Base-by-base conservation (phyloP, 192 early-diverging fungal genomes). In the Mortierella alpina region DNA sequence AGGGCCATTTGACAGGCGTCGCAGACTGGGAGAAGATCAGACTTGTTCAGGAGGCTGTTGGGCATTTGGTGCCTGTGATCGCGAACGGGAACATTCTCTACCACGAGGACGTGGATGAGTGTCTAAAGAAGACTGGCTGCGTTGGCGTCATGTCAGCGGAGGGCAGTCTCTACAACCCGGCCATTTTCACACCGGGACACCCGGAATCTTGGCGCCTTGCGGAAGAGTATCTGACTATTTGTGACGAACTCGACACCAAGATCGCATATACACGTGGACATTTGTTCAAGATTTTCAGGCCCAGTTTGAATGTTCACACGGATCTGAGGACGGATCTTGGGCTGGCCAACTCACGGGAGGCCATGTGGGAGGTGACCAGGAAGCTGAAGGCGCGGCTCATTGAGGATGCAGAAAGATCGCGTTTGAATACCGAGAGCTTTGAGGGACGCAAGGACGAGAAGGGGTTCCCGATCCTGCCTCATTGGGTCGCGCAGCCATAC, bases 21-120 rank as follows among this genome's bases (percentile, higher is more conserved):
- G 97, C 96, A 5, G 96, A 99, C 82, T 99, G 97, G 98, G 89
- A 93, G 54, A 92, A 97, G 74, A 98, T 99, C 77, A 86, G 86
- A 58, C 77, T 84, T 8, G 95, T 99, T 15, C 96, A 92, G 68
- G 90, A 94, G 39, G 93, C 92, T 8, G 89, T 96, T 10, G 85
- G 70, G 11, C 76, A 79, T 20, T 17, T 71, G 15, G 76, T 99
- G 0, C 98, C 98, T 0, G 96, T 99, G 11, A 88, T 99, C 85
- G 96, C 96, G 59, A 99, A 99, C 69, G 98, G 98, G n/a, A 98
- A 99, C 69, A 96, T 99, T 52, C 84, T 97, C 18, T 99, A 98
- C 72, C 84, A 85, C 31, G 95, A 98, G 82, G 97, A 99, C 61
- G 86, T 98, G 44, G 89, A 93, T 63, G 75, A 88, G 5, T 98